A percentile compares a stretch with the other conserved stretches of the same genome.
Conservation (phyloP, 148 eudicot genomes). For the Heliosperma pusillum region DNA sequence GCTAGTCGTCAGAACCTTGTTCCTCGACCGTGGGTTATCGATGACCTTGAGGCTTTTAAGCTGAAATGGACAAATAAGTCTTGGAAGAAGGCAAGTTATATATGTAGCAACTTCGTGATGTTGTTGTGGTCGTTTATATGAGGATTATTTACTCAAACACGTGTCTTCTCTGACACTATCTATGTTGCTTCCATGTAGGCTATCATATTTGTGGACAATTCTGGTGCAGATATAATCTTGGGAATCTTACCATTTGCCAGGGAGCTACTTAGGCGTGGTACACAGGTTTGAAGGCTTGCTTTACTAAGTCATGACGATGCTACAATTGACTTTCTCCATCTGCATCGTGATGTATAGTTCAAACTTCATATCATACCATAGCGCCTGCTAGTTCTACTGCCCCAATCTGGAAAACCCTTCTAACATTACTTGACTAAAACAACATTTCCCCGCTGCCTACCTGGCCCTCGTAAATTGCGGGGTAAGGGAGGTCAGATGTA, state of each 20-base stretch:
- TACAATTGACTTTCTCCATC: background rate
- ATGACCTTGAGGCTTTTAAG: constrained; percentile 79
- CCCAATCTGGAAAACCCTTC: background rate
- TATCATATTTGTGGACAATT: constrained; percentile 92
- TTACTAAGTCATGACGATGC: background rate
- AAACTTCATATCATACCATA: background rate
- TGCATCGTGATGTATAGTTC: background rate
- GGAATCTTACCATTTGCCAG: constrained; percentile 97
- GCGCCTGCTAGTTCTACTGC: background rate
- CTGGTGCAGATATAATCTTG: constrained; percentile 93
- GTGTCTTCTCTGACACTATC: constrained; percentile 24
- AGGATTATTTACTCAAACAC: background rate
- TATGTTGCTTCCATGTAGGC: constrained; percentile 46
- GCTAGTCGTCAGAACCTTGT: constrained; percentile 94
- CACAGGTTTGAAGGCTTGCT: constrained; percentile 51
- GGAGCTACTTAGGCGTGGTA: constrained; percentile 83
- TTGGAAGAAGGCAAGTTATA: constrained; percentile 72
- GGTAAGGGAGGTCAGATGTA: too few relatives aligned
- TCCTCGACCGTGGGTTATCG: constrained; percentile 98
- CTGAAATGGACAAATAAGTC: constrained; percentile 66
- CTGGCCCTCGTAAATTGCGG: too few relatives aligned
- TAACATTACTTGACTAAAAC: background rate
- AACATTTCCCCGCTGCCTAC: too few relatives aligned
- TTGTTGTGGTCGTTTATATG: background rate
- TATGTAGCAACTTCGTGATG: background rate